Conservation (phyloP, 2,329 filamentous ascomycete species). For the Paraphaeosphaeria sporulosa region DNA sequence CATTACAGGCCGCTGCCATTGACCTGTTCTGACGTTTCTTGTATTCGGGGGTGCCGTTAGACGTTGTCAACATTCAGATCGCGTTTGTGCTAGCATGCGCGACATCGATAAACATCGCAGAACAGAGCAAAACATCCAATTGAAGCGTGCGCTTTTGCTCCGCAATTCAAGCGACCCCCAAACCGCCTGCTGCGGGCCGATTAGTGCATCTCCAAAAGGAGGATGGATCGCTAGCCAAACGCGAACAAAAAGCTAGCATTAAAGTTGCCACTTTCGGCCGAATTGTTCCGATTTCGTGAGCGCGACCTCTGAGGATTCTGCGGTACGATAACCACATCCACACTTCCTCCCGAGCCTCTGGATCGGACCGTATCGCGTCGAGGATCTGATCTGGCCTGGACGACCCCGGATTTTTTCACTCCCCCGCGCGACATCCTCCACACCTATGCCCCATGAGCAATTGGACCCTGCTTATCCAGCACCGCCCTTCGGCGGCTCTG, state of each 20-base stretch:
- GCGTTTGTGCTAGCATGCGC: background rate
- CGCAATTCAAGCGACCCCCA: conserved; percentile 10
- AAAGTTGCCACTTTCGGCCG: conserved; percentile 13
- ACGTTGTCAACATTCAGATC: background rate
- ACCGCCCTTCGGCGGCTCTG: background rate
- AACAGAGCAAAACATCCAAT: conserved; percentile 4
- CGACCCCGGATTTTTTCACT: no score
- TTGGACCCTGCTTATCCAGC: background rate
- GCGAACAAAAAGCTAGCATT: conserved; percentile 20
- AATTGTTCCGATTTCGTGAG: conserved; percentile 8
- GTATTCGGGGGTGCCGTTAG: background rate
- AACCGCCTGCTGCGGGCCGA: conserved; percentile 18
- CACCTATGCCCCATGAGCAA: conserved; percentile 7
- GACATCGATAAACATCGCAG: background rate
- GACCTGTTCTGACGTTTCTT: background rate
- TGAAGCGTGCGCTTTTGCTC: conserved; percentile 12
- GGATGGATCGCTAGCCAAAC: conserved; percentile 9
- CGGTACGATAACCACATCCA: background rate
- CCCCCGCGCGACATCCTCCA: background rate
- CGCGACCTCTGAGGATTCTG: conserved; percentile 6
- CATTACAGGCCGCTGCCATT: no score
- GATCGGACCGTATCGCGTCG: background rate
- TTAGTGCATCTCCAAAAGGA: conserved; percentile 11
- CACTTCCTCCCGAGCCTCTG: background rate
- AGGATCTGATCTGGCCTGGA: background rate